Evolutionary conservation across 164 flowering plant species (phyloP).

Genomic region (Chimonanthus salicifolius): DNA sequence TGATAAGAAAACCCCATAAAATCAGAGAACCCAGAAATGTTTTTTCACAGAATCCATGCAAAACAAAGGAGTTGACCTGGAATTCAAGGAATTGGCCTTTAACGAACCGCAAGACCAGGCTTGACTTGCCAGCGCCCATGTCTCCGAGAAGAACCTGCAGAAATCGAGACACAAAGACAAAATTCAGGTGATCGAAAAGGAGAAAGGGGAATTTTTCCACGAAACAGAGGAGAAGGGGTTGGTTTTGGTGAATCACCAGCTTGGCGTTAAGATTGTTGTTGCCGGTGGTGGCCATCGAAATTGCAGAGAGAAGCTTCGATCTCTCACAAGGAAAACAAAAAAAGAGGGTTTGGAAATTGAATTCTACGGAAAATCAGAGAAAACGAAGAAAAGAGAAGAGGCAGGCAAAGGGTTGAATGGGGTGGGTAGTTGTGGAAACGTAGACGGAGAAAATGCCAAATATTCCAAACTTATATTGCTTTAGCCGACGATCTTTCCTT

Average conservation of each 20-base stretch:
- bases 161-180: not conserved
- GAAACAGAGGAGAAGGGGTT: not conserved
- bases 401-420: not conserved
- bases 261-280: constrained; percentile 76
- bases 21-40: not conserved
- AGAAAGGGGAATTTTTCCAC: constrained; percentile 3
- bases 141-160: constrained; percentile 63
- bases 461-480: not conserved
- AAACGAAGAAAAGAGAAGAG: not conserved
- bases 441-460: not conserved
- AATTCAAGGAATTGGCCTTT: constrained; percentile 71
- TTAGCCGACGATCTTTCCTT: not conserved
- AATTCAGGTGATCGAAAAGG: not conserved
- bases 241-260: constrained; percentile 37
- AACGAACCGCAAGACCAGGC: constrained; percentile 64
- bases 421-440: not conserved
- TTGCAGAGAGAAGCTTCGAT: constrained; percentile 4
- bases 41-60: not conserved
- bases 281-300: constrained; percentile 48
- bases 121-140: constrained; percentile 73
- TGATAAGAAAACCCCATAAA: not conserved
- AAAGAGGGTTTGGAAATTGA: not conserved
- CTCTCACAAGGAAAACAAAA: not conserved
- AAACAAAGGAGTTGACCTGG: constrained; percentile 35
- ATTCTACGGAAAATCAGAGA: not conserved